phyloP scores from a whole-genome alignment of 768 basidiomycete genomes.

The Russula brevipes region DNA sequence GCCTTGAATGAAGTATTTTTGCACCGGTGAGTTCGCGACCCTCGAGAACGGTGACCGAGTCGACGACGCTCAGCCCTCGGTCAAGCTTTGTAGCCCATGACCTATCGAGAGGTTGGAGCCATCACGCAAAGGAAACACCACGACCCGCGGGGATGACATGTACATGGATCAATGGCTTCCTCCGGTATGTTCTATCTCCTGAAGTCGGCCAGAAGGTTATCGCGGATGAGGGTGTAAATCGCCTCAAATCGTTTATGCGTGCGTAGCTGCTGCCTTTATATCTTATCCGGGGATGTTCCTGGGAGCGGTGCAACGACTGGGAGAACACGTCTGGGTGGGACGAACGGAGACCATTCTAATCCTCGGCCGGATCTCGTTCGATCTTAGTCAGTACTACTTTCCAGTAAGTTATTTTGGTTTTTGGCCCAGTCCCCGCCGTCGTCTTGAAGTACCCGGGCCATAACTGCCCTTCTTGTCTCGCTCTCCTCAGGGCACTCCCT shows the following conservation, averaged over 20 bases:
- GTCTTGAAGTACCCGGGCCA: no score
- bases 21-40: constrained; percentile 65
- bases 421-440: no score
- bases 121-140: constrained; percentile 16
- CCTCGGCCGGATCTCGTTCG: no score
- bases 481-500: no score
- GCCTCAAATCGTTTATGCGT: constrained; percentile 52
- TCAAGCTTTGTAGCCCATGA: constrained; percentile 93
- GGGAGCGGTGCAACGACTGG: no score
- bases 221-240: constrained; percentile 65
- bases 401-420: no score
- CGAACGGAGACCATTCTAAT: no score
- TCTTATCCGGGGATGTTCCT: no score
- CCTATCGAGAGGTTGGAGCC: constrained; percentile 41
- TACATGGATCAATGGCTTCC: constrained; percentile 55
- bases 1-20: constrained; percentile 85
- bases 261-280: no score
- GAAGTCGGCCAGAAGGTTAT: constrained; percentile 71
- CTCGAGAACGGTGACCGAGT: constrained; percentile 86
- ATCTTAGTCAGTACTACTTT: no score
- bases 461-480: no score
- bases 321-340: no score
- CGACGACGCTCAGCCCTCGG: constrained; percentile 92
- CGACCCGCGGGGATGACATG: constrained; percentile 74
- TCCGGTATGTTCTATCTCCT: constrained; percentile 69